Evolutionary conservation across 1,139 yeast genomes (phyloP), one percentile per base, ranked within the genome.

Genomic region (Wickerhamomyces sp.): DNA sequence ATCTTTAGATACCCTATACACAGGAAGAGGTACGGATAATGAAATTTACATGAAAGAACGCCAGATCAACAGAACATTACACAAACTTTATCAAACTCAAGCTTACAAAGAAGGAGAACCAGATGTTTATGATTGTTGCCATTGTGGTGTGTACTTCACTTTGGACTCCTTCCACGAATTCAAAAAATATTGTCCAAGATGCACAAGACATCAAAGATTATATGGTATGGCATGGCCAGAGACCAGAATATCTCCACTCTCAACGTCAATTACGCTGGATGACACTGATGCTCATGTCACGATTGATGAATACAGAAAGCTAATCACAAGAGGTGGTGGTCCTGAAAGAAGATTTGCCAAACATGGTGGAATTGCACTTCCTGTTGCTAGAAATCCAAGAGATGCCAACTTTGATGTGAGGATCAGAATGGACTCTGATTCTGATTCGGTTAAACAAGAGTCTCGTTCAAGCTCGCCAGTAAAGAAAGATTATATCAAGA

Each of bases 111-210:
- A 39, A 2, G 49, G 44, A 6, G 43, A 47, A 18, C 44, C 44
- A 2, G 14, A 27, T 8, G 44, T 56, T 6, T 59, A 51, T 41
- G 63, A 60, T 41, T 60, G 64, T 41, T 38, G 49, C 14, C 51
- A 58, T 38, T 60, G 64, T 49, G 64, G 63, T 2, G 45, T 51
- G 18, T 60, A 60, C 42, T 60, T 59, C 39, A 14, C 45, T n/a
- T 18, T 39, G 4, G 33, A 37, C 8, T 10, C 32, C 2, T 11
- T 9, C 0, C 45, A 48, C 13, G 38, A 34, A 2, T 45, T 43
- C 37, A 48, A 39, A 26, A 50, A 53, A 23, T 57, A 55, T 38
- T 60, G 64, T 42, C 58, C 50, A 5, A 45, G 61, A 15, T 60
- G 64, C 42, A 37, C 42, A 1, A 48, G 64, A 5, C 64, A 60